Conservation (phyloP, 2,329 filamentous ascomycete genomes). For the Magnaporthiopsis rhizophila region DNA sequence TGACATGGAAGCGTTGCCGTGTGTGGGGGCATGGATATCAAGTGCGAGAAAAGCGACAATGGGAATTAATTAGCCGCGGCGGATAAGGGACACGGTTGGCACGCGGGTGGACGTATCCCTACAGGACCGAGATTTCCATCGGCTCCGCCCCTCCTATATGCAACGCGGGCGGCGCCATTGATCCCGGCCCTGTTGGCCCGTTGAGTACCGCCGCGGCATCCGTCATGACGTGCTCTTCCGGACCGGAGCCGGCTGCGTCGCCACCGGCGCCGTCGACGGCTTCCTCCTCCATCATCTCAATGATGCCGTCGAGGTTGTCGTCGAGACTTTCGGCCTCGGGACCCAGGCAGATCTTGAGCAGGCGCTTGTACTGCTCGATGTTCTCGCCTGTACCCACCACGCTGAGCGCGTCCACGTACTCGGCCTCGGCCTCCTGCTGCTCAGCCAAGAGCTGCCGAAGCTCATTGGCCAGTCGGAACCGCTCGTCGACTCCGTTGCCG, state of each 20-base stretch:
- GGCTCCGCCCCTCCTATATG: slow-evolving; percentile 4
- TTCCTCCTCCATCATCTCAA: slow-evolving; percentile 57
- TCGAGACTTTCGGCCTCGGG: slow-evolving; percentile 63
- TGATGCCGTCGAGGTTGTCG: slow-evolving; percentile 50
- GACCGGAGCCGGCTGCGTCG: slow-evolving; percentile 11
- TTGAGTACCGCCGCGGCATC: not conserved
- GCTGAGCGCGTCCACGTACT: slow-evolving; percentile 61
- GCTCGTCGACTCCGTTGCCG: slow-evolving; percentile 41
- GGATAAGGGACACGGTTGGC: too few relatives aligned
- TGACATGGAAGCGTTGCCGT: not conserved
- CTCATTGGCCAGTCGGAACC: slow-evolving; percentile 49
- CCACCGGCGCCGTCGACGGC: slow-evolving; percentile 31
- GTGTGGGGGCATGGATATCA: not conserved
- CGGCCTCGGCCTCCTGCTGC: slow-evolving; percentile 53
- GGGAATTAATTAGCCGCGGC: not conserved
- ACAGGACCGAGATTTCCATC: slow-evolving; percentile 7
- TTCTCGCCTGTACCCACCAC: slow-evolving; percentile 65
- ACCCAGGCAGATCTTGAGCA: slow-evolving; percentile 62
- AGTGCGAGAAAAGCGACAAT: not conserved
- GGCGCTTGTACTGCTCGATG: slow-evolving; percentile 63
- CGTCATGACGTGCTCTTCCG: not conserved
- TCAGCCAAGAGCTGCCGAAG: slow-evolving; percentile 49
- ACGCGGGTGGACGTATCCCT: not conserved
- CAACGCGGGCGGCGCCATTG: not conserved
- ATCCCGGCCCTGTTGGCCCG: not conserved